Conservation (phyloP, 2,329 filamentous ascomycete species). For the Exserohilum turcica region DNA sequence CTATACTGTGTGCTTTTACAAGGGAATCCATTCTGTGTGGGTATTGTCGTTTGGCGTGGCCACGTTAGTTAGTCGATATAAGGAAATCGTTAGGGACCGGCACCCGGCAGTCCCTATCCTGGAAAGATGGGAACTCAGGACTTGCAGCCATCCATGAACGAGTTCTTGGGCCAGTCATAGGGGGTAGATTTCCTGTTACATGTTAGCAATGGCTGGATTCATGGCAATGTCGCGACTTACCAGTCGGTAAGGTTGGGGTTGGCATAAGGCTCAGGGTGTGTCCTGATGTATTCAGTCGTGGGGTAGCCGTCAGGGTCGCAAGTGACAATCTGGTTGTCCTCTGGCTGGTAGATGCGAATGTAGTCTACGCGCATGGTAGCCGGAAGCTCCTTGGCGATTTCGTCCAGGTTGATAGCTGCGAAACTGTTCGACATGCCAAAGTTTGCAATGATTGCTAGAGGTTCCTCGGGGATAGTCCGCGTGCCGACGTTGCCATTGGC, state of each 20-base stretch:
- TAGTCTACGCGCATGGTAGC: constrained; percentile 72
- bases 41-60: constrained; percentile 38
- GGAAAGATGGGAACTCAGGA: constrained; percentile 17
- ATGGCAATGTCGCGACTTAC: constrained; percentile 50
- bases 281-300: constrained; percentile 69
- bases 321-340: constrained; percentile 62
- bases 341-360: constrained; percentile 71
- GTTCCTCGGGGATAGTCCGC: constrained; percentile 68
- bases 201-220: constrained; percentile 13
- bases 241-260: constrained; percentile 69
- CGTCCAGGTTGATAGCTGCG: constrained; percentile 63
- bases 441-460: constrained; percentile 70
- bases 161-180: constrained; percentile 66
- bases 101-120: constrained; percentile 24
- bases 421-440: constrained; percentile 73
- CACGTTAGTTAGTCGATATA: constrained; percentile 31
- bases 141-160: constrained; percentile 62
- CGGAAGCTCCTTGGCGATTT: constrained; percentile 60
- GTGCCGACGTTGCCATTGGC: constrained; percentile 73
- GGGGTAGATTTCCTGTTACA: constrained; percentile 52
- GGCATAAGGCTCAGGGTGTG: constrained; percentile 65
- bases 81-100: constrained; percentile 20
- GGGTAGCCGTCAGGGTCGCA: constrained; percentile 71
- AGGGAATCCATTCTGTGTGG: constrained; percentile 24
- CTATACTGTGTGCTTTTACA: constrained; percentile 40